A percentile compares a stretch with the other conserved stretches of the same genome.
phyloP scores from a whole-genome alignment of 2,329 filamentous ascomycete genomes.

The Fusarium burgessii region DNA sequence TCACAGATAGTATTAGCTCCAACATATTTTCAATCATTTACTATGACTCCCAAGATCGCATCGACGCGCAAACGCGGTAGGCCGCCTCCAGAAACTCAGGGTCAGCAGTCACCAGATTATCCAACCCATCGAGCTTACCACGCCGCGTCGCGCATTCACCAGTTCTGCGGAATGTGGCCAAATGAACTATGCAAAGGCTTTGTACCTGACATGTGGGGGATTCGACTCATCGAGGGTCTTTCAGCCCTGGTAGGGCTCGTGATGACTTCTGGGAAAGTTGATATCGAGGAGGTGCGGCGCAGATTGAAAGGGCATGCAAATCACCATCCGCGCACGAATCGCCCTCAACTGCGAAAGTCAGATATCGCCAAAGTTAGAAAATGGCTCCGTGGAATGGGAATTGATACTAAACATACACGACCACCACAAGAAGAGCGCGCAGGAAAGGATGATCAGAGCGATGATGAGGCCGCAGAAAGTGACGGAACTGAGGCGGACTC shows the following conservation, averaged over 20 bases:
- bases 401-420: neutral
- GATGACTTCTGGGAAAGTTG: neutral
- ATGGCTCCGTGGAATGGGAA: neutral
- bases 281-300: neutral
- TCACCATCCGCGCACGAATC: neutral
- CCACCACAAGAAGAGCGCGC: neutral
- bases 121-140: neutral
- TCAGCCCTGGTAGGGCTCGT: neutral
- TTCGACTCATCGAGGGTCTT: neutral
- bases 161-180: conserved; percentile 2
- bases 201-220: neutral
- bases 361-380: neutral
- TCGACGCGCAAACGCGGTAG: neutral
- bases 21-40: neutral
- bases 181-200: neutral
- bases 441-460: neutral
- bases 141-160: conserved; percentile 5
- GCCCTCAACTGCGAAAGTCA: neutral
- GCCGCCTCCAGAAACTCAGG: neutral
- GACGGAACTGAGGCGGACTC: neutral
- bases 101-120: neutral
- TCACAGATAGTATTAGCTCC: neutral
- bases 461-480: neutral
- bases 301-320: neutral
- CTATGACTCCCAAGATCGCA: neutral